Base-by-base conservation (phyloP, 805 yeast species). In the Candida vaughaniae region DNA sequence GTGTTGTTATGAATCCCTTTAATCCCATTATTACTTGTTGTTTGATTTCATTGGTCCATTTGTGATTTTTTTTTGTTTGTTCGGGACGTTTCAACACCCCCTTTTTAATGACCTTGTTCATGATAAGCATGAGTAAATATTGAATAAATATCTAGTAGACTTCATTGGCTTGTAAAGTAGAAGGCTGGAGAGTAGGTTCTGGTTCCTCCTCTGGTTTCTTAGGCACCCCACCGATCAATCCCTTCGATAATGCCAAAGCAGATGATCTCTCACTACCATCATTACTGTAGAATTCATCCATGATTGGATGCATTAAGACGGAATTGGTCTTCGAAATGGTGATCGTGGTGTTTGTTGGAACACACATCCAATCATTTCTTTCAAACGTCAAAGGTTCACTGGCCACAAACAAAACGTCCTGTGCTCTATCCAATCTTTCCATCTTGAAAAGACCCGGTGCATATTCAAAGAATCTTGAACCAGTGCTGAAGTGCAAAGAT, bases 331-430 rank as follows among this genome's bases (percentile, higher is more conserved):
- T 81, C 46, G 79, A 81, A 41, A 93, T 80, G 0, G 96, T 85
- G 11, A 93, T 59, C 1, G 83, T 67, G 3, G 97, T 85, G 57
- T 93, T 93, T 1, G 98, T 85, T 2, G 98, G 98, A 1, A 93
- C 95, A 3, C 96, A 82, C 35, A 91, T 85, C 99, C 99, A 93
- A 62, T 93, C 99, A 26, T 90, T 91, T 38, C 99, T 69, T 64
- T 93, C 98, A 59, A 93, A 93, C 0, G 99, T 93, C 39, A 93
- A 70, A 0, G 99, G 99, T 56, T 93, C 99, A 12, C 95, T 84
- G 1, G 99, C 96, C 33, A 93, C 93, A 82, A 93, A 84, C n/a
- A 91, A 83, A 12, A 93, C 91, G 59, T 88, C 91, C 60, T 91
- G 97, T 7, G 93, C 85, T 36, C 97, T 73, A 60, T 90, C 95